Base-by-base conservation (phyloP, 148 eudicot genomes). In the Camellia japonica region DNA sequence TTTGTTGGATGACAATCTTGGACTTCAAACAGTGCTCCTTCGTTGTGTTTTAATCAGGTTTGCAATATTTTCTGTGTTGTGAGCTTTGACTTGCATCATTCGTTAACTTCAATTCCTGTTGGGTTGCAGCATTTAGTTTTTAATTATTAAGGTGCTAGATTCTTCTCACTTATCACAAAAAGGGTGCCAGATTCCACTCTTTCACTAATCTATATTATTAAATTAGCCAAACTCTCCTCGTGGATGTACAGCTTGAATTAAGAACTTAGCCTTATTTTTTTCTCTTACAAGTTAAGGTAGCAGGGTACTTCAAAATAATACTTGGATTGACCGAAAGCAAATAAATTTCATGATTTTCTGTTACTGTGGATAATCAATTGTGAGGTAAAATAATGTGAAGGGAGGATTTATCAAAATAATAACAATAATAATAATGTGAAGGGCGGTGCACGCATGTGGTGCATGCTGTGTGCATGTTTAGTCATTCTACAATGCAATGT, bases 31-130 rank as follows among this genome's bases (percentile, higher is more conserved):
- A 20, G 41, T 77, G 55, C 77, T 71, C 64, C 75, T 52, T 54
- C 62, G 7, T 65, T 77, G 80, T 77, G 42, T 76, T 23, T 61
- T 62, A 46, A 63, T 69, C 80, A 82, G 84, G 84, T 82, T 82
- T 82, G 84, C 80, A 9, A 67, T 52, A 69, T 82, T 61, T 71
- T n/a, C 60, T 51, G 71, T 43, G 49, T 75, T 73, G 42, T 65
- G 73, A 74, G 56, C 59, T 23, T 51, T 55, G 44, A 49, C 3
- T 68, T 5, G 68, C 83, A 56, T 74, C 49, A 56, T 47, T 74
- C 55, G 46, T 72, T 73, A 65, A 64, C 43, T 63, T 54, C 73
- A 41, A 12, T 73, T 71, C 13, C 71, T 54, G 73, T 80, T 72
- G 71, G 77, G 13, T 30, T 73, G 55, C 58, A 55, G 55, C 65